Evolutionary conservation across 208 protist genomes (phyloP), one percentile per base, ranked within the genome.

Genomic region (Leishmania amazonensis): DNA sequence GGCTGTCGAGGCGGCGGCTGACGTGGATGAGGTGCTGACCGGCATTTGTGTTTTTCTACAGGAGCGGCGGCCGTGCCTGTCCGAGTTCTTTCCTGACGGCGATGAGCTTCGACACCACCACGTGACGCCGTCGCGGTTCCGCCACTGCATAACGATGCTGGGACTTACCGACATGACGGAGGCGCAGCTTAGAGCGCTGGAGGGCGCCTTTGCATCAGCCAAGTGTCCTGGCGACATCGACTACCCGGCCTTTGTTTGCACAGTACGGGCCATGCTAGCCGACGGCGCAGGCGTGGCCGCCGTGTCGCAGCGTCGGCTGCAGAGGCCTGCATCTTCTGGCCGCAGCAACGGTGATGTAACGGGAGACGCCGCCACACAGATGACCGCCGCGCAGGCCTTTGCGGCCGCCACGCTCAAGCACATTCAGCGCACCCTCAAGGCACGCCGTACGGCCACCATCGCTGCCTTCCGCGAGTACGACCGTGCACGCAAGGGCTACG

Each of bases 391-490:
- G 13, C 60, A 53, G 75, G 15, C 57, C 84, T 81, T 90, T 85
- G 76, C 58, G 58, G 49, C 75, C 42, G 83, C 72, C 40, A 90
- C 89, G 21, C 85, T 94, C 40, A 42, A 83, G 15, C 90, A 85
- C 45, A 86, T 96, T 19, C 86, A 88, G 17, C 90, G 89, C 45
- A 83, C 86, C 15, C 81, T 95, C 24, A 85, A 85, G 54, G 51
- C 90, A 11, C 92, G 92, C 19, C 94, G 89, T 31, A 86, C 90
- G 17, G 79, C 54, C 47, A 88, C 91, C 24, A 90, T 92, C 19
- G 72, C 81, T 19, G 87, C 92, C 0, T 97, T 98, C 54, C 87
- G 93, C 47, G 92, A 98, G 82, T 98, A 95, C 73, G 96, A 98
- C 80, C 81, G 83, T 38, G 74, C 91, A 24, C 89, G 94, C 13